Percentiles rank a stretch among this genome's conserved stretches.
These are phyloP conservation scores for Elymus sibiricus DNA, from an alignment of 176 grass and related monocot genomes.

Conservation along the genomic window DNA sequence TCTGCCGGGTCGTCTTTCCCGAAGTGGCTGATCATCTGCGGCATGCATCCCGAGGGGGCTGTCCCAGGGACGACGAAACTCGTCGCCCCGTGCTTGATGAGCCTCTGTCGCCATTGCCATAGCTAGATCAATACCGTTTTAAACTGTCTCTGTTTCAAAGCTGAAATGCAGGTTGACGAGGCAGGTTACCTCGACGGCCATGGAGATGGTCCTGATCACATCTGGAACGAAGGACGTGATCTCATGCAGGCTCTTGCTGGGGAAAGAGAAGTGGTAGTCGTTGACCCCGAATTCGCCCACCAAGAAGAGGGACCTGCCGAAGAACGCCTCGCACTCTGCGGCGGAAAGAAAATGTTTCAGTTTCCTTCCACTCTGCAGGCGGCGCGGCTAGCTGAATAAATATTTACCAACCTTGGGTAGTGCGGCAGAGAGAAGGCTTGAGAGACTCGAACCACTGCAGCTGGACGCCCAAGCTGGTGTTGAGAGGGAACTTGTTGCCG, in stretches of 20 bases:
- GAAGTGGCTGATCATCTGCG: slow-evolving; percentile 15
- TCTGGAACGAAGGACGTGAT: slow-evolving; percentile 20
- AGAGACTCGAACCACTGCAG: slow-evolving; percentile 43
- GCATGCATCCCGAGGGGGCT: slow-evolving; percentile 36
- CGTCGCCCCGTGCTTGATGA: slow-evolving; percentile 29
- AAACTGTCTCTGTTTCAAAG: neutral
- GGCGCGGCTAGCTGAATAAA: neutral
- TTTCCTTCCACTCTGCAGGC: neutral
- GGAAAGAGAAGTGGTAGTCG: slow-evolving; percentile 31
- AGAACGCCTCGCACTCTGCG: slow-evolving; percentile 34
- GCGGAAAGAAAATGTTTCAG: neutral
- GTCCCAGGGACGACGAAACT: slow-evolving; percentile 14
- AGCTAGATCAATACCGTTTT: too few species aligned
- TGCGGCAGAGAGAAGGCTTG: slow-evolving; percentile 41
- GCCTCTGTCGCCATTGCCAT: neutral
- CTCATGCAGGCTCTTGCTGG: slow-evolving; percentile 18
- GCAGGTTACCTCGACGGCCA: slow-evolving; percentile 41
- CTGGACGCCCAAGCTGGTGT: slow-evolving; percentile 40
- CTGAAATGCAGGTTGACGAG: neutral
- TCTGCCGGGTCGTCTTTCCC: neutral
- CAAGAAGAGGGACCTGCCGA: slow-evolving; percentile 48
- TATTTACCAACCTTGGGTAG: slow-evolving; percentile 5
- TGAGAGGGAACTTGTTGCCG: slow-evolving; percentile 20
- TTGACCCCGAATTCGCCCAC: slow-evolving; percentile 41
- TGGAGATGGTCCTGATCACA: slow-evolving; percentile 32